Conservation (phyloP, 78 protist species). For the Anaeramoeba flamelloides region DNA sequence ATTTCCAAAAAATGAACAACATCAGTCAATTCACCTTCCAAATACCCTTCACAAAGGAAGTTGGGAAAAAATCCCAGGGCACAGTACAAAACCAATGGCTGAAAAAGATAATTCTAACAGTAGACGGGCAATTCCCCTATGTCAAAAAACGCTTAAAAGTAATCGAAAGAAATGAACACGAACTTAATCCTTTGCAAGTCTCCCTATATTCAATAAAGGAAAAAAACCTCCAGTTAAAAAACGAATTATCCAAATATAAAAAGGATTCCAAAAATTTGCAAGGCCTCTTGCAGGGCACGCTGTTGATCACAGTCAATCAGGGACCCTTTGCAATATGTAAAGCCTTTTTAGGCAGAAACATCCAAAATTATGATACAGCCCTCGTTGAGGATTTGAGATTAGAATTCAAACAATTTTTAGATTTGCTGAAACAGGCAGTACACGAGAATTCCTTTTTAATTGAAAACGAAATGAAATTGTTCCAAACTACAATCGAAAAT, state of each 20-base stretch:
- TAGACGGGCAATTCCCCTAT: not conserved
- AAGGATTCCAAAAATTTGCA: not conserved
- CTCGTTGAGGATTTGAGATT: too few relatives aligned
- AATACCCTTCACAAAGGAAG: not conserved
- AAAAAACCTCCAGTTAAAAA: not conserved
- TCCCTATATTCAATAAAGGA: not conserved
- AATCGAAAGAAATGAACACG: not conserved
- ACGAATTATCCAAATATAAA: not conserved
- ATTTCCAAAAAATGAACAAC: not conserved
- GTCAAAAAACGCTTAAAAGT: not conserved
- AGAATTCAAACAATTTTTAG: too few relatives aligned
- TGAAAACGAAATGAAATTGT: too few relatives aligned
- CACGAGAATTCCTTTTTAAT: too few relatives aligned
- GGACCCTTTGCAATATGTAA: not conserved
- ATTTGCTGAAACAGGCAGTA: too few relatives aligned
- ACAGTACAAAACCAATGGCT: not conserved
- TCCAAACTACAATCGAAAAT: too few relatives aligned
- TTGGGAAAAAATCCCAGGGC: not conserved
- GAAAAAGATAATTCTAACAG: not conserved
- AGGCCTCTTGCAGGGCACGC: not conserved
- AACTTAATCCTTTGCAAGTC: not conserved
- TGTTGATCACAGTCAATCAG: not conserved
- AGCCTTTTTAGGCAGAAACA: too few relatives aligned
- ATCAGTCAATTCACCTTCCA: not conserved
- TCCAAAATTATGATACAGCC: too few relatives aligned